phyloP scores from a whole-genome alignment of 371 early-diverging fungal genomes.

The Basidiobolus heterosporus region DNA sequence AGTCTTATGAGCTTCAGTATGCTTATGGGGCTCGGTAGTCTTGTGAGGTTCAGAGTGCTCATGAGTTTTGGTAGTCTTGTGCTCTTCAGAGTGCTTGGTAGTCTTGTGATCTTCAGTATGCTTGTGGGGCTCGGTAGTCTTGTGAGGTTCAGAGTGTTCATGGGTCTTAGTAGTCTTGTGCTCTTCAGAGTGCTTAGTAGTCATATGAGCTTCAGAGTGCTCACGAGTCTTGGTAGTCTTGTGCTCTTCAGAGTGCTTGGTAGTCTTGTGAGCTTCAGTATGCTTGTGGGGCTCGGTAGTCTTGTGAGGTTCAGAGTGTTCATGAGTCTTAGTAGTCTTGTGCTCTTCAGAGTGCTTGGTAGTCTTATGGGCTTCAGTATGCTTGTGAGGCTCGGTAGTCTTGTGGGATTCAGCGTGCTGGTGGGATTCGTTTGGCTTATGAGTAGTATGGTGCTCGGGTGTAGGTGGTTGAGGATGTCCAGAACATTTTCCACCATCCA shows the following conservation, averaged over 20 bases:
- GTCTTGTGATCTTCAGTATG: no score
- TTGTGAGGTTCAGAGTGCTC: no score
- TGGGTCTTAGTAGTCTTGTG: background rate
- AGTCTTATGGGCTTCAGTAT: background rate
- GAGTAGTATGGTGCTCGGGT: background rate
- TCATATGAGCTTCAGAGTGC: background rate
- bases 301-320: background rate
- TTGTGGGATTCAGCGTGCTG: background rate
- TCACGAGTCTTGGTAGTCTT: no score
- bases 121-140: background rate
- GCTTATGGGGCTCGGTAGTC: no score
- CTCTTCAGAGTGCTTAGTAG: no score
- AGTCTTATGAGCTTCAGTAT: background rate
- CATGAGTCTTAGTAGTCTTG: background rate
- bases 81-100: no score
- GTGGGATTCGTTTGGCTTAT: background rate
- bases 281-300: background rate
- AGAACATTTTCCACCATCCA: background rate
- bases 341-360: background rate
- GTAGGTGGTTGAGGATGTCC: background rate
- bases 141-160: background rate
- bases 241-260: no score
- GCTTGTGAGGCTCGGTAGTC: background rate
- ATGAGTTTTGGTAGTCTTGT: no score
- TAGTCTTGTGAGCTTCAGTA: no score